Base-by-base conservation (phyloP, 2,329 filamentous ascomycete species). In the Penicillium sp. region DNA sequence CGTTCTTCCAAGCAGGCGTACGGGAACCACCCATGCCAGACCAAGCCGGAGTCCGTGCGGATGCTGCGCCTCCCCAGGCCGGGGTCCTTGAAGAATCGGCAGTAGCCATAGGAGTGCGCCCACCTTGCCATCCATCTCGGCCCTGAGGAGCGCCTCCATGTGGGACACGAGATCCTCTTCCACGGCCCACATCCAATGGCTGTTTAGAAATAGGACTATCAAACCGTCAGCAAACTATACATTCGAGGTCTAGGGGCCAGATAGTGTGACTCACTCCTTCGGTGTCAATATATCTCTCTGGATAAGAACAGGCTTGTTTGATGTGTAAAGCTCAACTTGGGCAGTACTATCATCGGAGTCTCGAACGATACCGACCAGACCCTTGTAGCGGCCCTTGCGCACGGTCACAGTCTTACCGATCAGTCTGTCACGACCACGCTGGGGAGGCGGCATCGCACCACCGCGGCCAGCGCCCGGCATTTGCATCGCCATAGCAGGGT, bases 331-430 rank as follows among this genome's bases (percentile, higher is more conserved):
- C 76, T 99, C 95, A 43, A 99, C 90, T 61, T 93, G 89, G 29
- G 91, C 93, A 68, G 90, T 86, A 3, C 85, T 85, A 66, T 96
- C 93, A 7, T 91, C 96, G 1, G 93, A 90, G 71, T 98, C 93
- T 72, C 96, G 97, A 66, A 99, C 93, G 63, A 97, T 96, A 66
- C 95, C 95, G 43, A 98, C 80, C 44, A 97, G 82, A 55, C 93
- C 93, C 77, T 99, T 99, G 80, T 93, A 92, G 22, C 89, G 87
- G 27, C 95, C 95, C 70, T 89, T 91, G 56, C 88, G 86, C 69
- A 98, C 90, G 51, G 89, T 91, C 45, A 98, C 92, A 0, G 92
- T 97, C 78, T 96, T 93, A 44, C 93, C 93, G 61, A 98, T 87
- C 27, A 95, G 82, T 54, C 87, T 86, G 73, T 99, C 95, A 39